Conservation (phyloP, 441 rosid genomes). For the Erysimum cheiri region DNA sequence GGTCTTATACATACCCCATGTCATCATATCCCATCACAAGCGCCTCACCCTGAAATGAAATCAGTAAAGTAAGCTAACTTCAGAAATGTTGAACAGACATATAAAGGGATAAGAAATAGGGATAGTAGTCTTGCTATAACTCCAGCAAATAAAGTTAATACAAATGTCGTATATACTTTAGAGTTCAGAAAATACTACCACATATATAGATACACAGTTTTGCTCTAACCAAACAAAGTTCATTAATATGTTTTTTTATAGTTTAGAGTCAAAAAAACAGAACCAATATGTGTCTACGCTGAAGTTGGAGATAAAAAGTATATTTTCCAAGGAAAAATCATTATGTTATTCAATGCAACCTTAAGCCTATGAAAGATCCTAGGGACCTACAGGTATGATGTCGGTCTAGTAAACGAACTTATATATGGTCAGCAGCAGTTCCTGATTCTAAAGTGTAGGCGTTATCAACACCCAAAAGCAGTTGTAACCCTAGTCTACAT, state of each 20-base stretch:
- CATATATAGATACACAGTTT: background rate
- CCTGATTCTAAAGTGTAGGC: background rate
- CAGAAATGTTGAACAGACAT: constrained; percentile 2
- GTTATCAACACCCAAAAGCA: background rate
- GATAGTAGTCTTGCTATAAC: background rate
- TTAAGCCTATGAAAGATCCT: background rate
- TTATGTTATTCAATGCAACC: background rate
- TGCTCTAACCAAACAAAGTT: background rate
- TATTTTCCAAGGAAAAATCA: background rate
- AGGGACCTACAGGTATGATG: background rate
- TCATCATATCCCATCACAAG: constrained; percentile 99
- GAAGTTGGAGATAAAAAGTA: background rate
- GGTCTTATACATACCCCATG: constrained; percentile 77
- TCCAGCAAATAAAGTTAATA: background rate
- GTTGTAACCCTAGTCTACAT: background rate
- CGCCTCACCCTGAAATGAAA: constrained; percentile 89
- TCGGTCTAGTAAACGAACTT: background rate
- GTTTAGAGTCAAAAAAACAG: background rate
- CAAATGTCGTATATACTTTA: background rate
- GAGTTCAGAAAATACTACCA: background rate
- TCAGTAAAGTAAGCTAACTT: constrained; percentile 27
- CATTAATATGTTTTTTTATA: background rate
- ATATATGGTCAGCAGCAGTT: background rate
- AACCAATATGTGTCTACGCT: background rate
- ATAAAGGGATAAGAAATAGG: background rate